These are phyloP conservation scores for Fusarium sp. DNA, from an alignment of 2,329 filamentous ascomycete genomes.

Conservation along the genomic window DNA sequence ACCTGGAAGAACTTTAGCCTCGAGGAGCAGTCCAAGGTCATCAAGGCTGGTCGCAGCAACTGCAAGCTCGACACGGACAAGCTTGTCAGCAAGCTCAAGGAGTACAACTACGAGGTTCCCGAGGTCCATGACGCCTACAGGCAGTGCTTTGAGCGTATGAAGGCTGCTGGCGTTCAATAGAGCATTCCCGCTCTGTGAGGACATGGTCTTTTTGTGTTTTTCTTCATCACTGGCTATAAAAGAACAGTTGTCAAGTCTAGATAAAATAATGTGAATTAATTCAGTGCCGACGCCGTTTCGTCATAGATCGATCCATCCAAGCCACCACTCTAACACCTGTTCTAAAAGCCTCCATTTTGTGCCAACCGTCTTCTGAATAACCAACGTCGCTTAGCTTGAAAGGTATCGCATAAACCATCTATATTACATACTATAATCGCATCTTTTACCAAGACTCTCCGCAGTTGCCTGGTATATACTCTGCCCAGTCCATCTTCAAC, in stretches of 20 bases:
- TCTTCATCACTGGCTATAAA: slow-evolving; percentile 54
- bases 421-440: background rate
- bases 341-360: background rate
- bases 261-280: background rate
- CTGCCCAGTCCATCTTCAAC: slow-evolving; percentile 64
- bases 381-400: background rate
- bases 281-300: background rate
- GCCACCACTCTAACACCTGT: background rate
- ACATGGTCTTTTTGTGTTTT: background rate
- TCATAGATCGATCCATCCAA: background rate
- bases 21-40: slow-evolving; percentile 74
- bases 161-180: slow-evolving; percentile 25
- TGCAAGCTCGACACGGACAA: slow-evolving; percentile 74
- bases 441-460: slow-evolving; percentile 27
- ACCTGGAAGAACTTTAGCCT: slow-evolving; percentile 75
- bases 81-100: slow-evolving; percentile 68
- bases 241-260: slow-evolving; percentile 33
- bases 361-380: background rate
- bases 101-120: slow-evolving; percentile 69
- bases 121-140: slow-evolving; percentile 72
- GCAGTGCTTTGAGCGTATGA: slow-evolving; percentile 20
- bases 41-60: slow-evolving; percentile 75
- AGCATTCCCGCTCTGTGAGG: background rate
- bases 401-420: background rate
- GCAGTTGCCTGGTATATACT: slow-evolving; percentile 62